These are phyloP conservation scores for Fusarium floridanum DNA, from an alignment of 2,329 filamentous ascomycete genomes.

Conservation along the genomic window DNA sequence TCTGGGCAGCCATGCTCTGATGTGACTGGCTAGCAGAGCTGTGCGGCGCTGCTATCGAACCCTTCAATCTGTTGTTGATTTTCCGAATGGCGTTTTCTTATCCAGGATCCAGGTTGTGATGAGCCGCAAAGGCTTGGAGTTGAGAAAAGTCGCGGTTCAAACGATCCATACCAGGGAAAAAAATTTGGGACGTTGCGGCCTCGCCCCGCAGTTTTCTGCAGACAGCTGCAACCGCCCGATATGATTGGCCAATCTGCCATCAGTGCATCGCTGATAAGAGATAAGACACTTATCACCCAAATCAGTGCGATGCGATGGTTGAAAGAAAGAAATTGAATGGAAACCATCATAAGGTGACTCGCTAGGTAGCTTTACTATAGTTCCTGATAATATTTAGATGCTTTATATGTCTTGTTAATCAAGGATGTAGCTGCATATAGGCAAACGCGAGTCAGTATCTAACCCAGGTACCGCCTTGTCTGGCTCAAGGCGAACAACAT, in stretches of 20 bases:
- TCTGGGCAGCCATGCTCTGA: slow-evolving; percentile 55
- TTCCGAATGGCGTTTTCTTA: background rate
- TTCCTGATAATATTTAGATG: background rate
- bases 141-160: slow-evolving; percentile 29
- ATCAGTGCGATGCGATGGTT: background rate
- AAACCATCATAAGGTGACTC: background rate
- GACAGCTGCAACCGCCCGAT: background rate
- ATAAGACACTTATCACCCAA: slow-evolving; percentile 17
- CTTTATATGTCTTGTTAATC: background rate
- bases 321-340: background rate
- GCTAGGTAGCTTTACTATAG: background rate
- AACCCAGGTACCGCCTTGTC: background rate
- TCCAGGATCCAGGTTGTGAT: slow-evolving; percentile 5
- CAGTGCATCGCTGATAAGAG: slow-evolving; percentile 26
- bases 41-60: slow-evolving; percentile 20
- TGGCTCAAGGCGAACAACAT: background rate
- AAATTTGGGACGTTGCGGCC: slow-evolving; percentile 41
- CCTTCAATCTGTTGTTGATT: background rate
- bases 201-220: slow-evolving; percentile 38
- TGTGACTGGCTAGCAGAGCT: slow-evolving; percentile 26
- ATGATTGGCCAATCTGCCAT: slow-evolving; percentile 40
- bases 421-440: background rate
- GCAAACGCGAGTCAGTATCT: background rate
- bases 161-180: slow-evolving; percentile 38
- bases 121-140: slow-evolving; percentile 22